Conservation (phyloP, 306 rosid species). For the Arachis stenosperma region DNA sequence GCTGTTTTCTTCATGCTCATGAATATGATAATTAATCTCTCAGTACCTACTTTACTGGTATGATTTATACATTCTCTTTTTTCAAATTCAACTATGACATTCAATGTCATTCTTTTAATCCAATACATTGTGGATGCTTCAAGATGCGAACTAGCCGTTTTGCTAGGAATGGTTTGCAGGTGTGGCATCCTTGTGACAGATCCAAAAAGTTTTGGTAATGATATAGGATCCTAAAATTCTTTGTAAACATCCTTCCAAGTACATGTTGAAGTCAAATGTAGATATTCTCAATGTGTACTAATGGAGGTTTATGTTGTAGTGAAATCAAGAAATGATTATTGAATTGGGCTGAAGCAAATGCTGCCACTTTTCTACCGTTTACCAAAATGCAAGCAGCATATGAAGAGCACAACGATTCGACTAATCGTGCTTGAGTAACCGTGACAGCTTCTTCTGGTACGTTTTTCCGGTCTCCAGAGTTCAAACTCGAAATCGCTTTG, state of each 20-base stretch:
- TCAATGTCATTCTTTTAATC: conserved; percentile 2
- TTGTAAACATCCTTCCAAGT: background rate
- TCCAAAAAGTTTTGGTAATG: too few species aligned
- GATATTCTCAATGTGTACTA: background rate
- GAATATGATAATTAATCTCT: background rate
- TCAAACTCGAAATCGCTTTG: too few species aligned
- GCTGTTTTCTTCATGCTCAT: conserved; percentile 14
- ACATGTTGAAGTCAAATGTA: conserved; percentile 1
- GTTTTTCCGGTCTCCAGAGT: too few species aligned
- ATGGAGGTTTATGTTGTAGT: conserved; percentile 2
- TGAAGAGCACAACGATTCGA: too few species aligned
- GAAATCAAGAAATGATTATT: background rate
- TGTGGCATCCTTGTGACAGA: background rate
- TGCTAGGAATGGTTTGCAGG: conserved; percentile 28
- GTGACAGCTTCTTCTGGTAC: too few species aligned
- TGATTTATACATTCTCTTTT: conserved; percentile 9
- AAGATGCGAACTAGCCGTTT: conserved; percentile 32
- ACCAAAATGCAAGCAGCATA: too few species aligned
- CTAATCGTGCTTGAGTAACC: too few species aligned
- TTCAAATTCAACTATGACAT: background rate
- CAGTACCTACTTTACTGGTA: background rate
- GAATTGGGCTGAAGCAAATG: background rate
- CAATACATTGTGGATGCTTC: conserved; percentile 11
- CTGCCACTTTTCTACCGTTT: too few species aligned
- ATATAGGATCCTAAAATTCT: too few species aligned